Evolutionary conservation across 2,329 filamentous ascomycete genomes (phyloP).

Genomic region (Nannizziopsis barbatae): DNA sequence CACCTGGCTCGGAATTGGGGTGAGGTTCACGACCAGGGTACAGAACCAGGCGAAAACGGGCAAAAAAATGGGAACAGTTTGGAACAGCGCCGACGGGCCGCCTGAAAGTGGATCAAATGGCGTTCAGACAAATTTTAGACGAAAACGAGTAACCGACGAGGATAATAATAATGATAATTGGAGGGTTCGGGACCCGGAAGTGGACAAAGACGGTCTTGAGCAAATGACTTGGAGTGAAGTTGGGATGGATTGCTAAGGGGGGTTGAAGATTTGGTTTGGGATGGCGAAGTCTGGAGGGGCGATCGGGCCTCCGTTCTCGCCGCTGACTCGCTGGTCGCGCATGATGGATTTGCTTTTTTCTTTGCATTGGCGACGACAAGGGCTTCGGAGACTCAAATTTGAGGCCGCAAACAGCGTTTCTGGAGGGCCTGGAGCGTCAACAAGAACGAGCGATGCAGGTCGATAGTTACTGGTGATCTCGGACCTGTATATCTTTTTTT

Average conservation of each 20-base stretch:
- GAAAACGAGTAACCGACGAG: not conserved
- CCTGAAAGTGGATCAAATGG: no score
- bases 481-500: not conserved
- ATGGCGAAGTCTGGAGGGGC: not conserved
- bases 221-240: not conserved
- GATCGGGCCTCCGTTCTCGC: not conserved
- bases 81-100: no score
- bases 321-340: not conserved
- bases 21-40: not conserved
- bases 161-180: not conserved
- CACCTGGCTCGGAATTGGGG: not conserved
- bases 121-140: no score
- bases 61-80: not conserved
- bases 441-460: not conserved
- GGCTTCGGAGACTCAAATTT: not conserved
- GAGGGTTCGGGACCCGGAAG: not conserved
- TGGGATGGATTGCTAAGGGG: not conserved
- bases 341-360: constrained; percentile 1
- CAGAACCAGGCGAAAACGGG: not conserved
- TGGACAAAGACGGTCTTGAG: not conserved
- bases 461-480: not conserved
- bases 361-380: not conserved
- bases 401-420: no score
- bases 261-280: constrained; percentile 1
- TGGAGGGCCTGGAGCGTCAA: not conserved